These are phyloP conservation scores for Crotalaria pallida DNA, from an alignment of 306 rosid species.

Conservation along the genomic window DNA sequence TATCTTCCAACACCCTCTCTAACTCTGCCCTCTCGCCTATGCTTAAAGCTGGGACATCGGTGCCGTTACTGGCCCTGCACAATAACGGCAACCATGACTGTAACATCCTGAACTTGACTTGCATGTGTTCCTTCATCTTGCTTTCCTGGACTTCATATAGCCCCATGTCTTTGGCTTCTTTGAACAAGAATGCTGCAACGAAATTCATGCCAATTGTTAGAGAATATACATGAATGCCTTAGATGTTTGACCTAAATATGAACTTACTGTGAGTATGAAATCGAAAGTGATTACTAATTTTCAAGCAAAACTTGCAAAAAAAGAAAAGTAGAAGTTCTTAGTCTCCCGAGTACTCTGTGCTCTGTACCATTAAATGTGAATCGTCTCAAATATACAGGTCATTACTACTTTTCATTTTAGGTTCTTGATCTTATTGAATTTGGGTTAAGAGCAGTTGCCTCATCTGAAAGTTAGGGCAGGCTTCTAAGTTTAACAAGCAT, in stretches of 20 bases:
- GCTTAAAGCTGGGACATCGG: conserved; percentile 53
- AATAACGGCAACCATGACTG: conserved; percentile 70
- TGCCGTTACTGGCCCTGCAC: conserved; percentile 67
- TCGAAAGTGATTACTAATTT: background rate
- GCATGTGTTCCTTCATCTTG: conserved; percentile 26
- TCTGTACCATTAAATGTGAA: too few species aligned
- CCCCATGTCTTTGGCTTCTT: conserved; percentile 50
- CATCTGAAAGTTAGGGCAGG: too few species aligned
- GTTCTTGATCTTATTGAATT: background rate
- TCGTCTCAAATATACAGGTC: background rate
- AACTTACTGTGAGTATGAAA: background rate
- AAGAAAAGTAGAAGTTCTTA: background rate
- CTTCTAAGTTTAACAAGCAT: too few species aligned
- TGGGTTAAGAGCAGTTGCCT: background rate
- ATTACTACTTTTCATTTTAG: too few species aligned
- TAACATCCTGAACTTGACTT: conserved; percentile 53
- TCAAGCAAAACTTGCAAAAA: background rate
- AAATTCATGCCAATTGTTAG: conserved; percentile 1
- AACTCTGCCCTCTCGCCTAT: conserved; percentile 39
- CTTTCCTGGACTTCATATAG: conserved; percentile 26
- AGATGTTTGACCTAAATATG: background rate
- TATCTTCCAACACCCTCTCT: conserved; percentile 54
- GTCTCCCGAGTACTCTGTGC: background rate
- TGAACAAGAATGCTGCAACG: conserved; percentile 53
- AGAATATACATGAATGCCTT: background rate